Evolutionary conservation across 202 grass and related monocot species (phyloP).

Genomic region (Zizania palustris): DNA sequence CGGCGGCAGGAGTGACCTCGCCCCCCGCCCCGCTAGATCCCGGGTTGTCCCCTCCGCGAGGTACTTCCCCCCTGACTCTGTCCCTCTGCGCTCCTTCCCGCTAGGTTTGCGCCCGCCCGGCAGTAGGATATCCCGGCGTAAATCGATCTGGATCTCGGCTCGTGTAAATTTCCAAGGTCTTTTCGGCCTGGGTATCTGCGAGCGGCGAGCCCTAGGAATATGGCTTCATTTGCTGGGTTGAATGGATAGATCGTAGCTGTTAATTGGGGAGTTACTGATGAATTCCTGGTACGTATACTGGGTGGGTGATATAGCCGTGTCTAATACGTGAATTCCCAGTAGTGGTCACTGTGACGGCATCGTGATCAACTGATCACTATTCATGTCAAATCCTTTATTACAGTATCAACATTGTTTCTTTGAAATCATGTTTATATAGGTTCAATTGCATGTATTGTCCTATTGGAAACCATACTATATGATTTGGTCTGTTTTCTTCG

Average conservation of each 20-base stretch:
- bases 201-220: not conserved
- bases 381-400: not conserved
- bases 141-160: not conserved
- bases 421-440: not conserved
- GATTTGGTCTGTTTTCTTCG: not conserved
- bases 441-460: not conserved
- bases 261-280: too few species aligned
- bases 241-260: not conserved
- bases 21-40: too few species aligned
- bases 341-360: not conserved
- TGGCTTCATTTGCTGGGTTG: not conserved
- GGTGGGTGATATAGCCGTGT: not conserved
- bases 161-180: not conserved
- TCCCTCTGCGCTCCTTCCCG: not conserved
- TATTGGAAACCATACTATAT: not conserved
- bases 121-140: not conserved
- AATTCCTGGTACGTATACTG: not conserved
- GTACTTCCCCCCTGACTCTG: too few species aligned
- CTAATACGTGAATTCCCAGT: not conserved
- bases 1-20: not conserved
- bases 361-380: conserved; percentile 7
- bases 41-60: too few species aligned
- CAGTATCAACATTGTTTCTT: not conserved
- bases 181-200: not conserved
- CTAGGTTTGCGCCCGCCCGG: not conserved